Base-by-base conservation (phyloP, 2,329 filamentous ascomycete genomes). In the Botrytis galanthina region DNA sequence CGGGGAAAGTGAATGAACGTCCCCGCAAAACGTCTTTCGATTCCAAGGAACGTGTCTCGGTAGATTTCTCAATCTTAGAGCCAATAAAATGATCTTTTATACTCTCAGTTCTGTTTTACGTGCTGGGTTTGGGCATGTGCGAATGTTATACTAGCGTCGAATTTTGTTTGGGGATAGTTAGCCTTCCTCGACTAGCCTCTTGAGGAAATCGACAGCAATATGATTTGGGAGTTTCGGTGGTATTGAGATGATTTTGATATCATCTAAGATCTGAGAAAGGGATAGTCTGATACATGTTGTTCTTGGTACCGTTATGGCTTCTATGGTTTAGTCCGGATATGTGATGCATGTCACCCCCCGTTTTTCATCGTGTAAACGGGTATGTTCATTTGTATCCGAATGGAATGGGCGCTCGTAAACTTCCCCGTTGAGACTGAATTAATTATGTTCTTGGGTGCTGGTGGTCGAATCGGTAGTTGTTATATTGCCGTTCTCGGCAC, bases 191-290 rank as follows among this genome's bases (percentile, higher is more conserved):
- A n/a, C 5, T 51, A 26, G 48, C 26, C 26, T n/a, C 14, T 51
- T 16, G 26, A 51, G 26, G 10, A 5, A n/a, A n/a, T 12, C 4
- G 12, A n/a, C 2, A n/a, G 2, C 10, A n/a, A n/a, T n/a, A 6
- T 16, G 7, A n/a, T 0, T n/a, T 16, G 26, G 1, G 48, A 51
- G 12, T 51, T 51, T n/a, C 4, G 26, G 26, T n/a, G 48, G 26
- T n/a, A 3, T n/a, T n/a, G 1, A n/a, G 2, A 51, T n/a, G 3
- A 14, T 7, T 51, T 5, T 0, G 10, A 26, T 2, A n/a, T n/a
- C 0, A 2, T 51, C 4, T n/a, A n/a, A n/a, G 4, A 51, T n/a
- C 10, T 51, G 10, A 4, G 1, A 51, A 51, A 14, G 48, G 26
- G 0, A n/a, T 7, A 14, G 12, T 51, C 3, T 51, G 48, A 14